A percentile compares a stretch with the other conserved stretches of the same genome.
phyloP scores from a whole-genome alignment of 1,284 basidiomycete genomes.

The Coniophora puteana region DNA sequence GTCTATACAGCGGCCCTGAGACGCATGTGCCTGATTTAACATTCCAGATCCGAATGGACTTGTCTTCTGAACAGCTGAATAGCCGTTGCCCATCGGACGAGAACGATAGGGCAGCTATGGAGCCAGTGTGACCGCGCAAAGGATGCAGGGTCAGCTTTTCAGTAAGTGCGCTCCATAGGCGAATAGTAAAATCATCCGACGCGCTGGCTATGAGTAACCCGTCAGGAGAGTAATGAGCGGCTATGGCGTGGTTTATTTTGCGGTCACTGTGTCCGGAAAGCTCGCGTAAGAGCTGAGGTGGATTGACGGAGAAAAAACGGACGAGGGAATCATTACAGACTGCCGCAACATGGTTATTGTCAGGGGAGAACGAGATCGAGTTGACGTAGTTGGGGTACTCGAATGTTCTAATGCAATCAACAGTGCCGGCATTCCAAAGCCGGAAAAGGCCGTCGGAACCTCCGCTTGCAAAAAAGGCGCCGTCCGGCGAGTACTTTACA shows the following conservation, averaged over 20 bases:
- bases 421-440: slow-evolving; percentile 1
- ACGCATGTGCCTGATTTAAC: neutral
- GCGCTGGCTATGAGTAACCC: neutral
- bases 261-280: neutral
- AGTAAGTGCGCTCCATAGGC: neutral
- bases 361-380: neutral
- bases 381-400: slow-evolving; percentile 1
- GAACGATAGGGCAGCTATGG: slow-evolving; percentile 1
- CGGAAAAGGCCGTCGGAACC: slow-evolving; percentile 4
- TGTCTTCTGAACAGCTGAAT: neutral
- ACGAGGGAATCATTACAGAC: slow-evolving; percentile 2
- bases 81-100: neutral
- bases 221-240: slow-evolving; percentile 8
- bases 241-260: neutral
- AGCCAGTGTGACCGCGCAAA: slow-evolving; percentile 3
- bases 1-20: neutral
- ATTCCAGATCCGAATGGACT: neutral
- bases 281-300: neutral
- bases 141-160: neutral
- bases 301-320: slow-evolving; percentile 4
- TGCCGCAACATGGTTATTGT: slow-evolving; percentile 1
- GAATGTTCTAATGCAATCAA: neutral
- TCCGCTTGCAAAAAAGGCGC: slow-evolving; percentile 4
- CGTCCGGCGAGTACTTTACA: slow-evolving; percentile 10
- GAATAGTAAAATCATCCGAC: neutral